These are phyloP conservation scores for Knufia petricola DNA, from an alignment of 2,329 filamentous ascomycete species.

Conservation along the genomic window DNA sequence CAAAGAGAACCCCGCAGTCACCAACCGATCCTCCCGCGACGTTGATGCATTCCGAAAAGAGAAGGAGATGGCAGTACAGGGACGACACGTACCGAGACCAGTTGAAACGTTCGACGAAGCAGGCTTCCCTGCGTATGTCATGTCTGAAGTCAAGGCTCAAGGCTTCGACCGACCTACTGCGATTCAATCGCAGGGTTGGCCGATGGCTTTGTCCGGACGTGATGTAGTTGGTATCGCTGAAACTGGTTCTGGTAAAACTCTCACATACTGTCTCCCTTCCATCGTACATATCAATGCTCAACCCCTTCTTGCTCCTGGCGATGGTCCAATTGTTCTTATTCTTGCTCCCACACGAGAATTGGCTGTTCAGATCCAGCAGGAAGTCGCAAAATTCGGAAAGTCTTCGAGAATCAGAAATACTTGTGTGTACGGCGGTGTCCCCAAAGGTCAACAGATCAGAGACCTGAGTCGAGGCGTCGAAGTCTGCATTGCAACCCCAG, in stretches of 20 bases:
- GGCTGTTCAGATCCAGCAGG: constrained; percentile 95
- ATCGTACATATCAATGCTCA: constrained; percentile 99
- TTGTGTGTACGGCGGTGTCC: constrained; percentile 97
- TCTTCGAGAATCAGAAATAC: constrained; percentile 97
- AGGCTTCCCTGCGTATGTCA: constrained; percentile 91
- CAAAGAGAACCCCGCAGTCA: constrained; percentile 80
- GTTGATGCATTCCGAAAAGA: constrained; percentile 81
- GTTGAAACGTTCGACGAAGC: constrained; percentile 97
- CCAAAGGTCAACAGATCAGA: constrained; percentile 92
- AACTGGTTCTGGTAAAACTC: constrained; percentile 97
- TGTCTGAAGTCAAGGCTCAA: constrained; percentile 97
- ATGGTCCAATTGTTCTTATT: constrained; percentile 92
- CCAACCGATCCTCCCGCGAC: constrained; percentile 62
- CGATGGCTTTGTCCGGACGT: constrained; percentile 95
- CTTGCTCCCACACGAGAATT: constrained; percentile 95
- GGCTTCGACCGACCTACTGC: constrained; percentile 88
- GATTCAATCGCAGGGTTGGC: constrained; percentile 98
- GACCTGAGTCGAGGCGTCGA: constrained; percentile 92
- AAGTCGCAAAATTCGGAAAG: constrained; percentile 97
- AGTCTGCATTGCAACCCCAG: constrained; percentile 96
- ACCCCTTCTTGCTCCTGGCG: constrained; percentile 85
- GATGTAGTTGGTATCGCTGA: constrained; percentile 99
- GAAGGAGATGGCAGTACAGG: constrained; percentile 74
- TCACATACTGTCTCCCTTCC: constrained; percentile 94
- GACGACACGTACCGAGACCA: constrained; percentile 75